Evolutionary conservation across 495 filamentous ascomycete genomes (phyloP), one percentile per base, ranked within the genome.

Genomic region (Oidiodendron maius): DNA sequence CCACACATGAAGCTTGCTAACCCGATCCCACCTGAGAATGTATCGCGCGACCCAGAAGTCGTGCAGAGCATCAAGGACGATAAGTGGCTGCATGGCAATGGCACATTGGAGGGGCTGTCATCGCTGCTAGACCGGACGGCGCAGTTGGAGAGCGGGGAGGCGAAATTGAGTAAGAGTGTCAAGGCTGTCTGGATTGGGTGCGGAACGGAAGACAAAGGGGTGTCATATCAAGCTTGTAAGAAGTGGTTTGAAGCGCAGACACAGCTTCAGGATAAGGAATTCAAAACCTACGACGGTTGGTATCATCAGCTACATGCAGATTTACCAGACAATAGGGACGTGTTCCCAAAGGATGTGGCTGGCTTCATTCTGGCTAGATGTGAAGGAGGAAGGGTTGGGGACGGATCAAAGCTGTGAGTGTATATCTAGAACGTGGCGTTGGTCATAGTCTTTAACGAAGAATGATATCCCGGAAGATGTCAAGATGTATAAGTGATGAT

Each of bases 271-370:
- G 87, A 95, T 61, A 82, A 77, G 59, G 69, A 65, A 35, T 87
- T 91, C 55, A 81, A 75, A 69, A 56, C 68, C 6, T 95, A 91
- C 59, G 82, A 87, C 39, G 90, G 86, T 4, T 87, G 75, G 68
- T 87, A 74, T 61, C 90, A 95, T 65, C 79, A 80, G 66, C 51
- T 95, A 56, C 87, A 93, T 67, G 74, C 74, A 2, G 90, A 95
- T 50, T 70, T 81, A 48, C 62, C 72, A 23, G 65, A 86, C 16
- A 72, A 79, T 49, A 75, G 72, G 52, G 67, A 74, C 42, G 69
- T 68, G 40, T 93, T 85, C 58, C 76, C 75, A 25, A 72, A 75
- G 44, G 87, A 95, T 64, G 75, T 94, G 4, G 76, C 72, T 6
- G 74, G 81, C 40, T 95, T 87, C 86, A 81, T 95, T 46, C 61